Base-by-base conservation (phyloP, 345 rosid species). In the Iberis pinnata region DNA sequence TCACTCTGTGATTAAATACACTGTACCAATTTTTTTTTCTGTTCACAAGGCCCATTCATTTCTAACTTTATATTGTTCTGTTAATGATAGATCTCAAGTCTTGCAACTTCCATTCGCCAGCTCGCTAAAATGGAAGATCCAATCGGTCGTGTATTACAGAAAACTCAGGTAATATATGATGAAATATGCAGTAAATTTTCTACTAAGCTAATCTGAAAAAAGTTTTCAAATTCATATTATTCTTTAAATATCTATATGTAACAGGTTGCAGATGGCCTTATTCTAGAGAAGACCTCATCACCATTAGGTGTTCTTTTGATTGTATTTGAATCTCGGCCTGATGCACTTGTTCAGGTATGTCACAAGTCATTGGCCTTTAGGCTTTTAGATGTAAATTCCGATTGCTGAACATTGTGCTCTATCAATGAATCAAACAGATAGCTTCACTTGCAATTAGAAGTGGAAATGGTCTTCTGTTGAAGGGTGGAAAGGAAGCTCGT, bases 91-190 rank as follows among this genome's bases (percentile, higher is more conserved):
- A 78, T 88, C 64, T 72, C 70, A 43, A 74, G 78, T 70, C 97
- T 92, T 60, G 78, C 92, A 25, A 72, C 76, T 58, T 81, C 89
- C 8, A 73, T 93, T 53, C 95, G 95, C 41, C 72, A 76, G 67
- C 90, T 93, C 68, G 99, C 95, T 6, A 67, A 83, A 75, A 83
- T 93, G 99, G 87, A 86, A 67, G 99, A 93, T 63, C 95, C 99
- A 53, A 79, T 86, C 46, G 94, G 99, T 24, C 72, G 46, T 49
- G 75, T 88, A 45, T 64, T 81, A 73, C 82, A 88, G 77, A 86
- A 72, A 83, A 83, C 89, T 26, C 66, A 93, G 95, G 99, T 92
- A 76, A 67, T 18, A 6, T 18, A 12, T 26, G 31, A 37, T 25
- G n/a, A 13, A 14, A 24, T 35, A 43, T 38, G 47, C 13, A 36